Conservation (phyloP, 768 basidiomycete species). For the Lactarius tabidus region DNA sequence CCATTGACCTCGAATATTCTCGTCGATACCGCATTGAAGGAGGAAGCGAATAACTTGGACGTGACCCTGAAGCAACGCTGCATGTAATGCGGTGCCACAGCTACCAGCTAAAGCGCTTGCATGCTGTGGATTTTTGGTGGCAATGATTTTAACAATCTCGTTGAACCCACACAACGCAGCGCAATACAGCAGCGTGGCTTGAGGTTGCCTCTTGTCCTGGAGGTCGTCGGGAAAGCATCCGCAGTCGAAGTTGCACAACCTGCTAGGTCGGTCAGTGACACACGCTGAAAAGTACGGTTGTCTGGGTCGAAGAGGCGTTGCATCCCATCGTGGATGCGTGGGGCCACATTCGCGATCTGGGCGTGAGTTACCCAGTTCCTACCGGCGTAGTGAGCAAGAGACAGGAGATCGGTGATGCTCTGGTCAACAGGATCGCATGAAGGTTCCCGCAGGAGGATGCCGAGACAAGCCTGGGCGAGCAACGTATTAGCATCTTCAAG, state of each 20-base stretch:
- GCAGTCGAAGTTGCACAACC: not conserved
- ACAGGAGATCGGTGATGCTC: not conserved
- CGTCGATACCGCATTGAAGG: not conserved
- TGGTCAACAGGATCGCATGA: not conserved
- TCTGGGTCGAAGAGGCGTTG: not conserved
- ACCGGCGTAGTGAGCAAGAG: slow-evolving; percentile 1
- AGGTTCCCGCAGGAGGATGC: not conserved
- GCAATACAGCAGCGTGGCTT: not conserved
- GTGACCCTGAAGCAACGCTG: not conserved
- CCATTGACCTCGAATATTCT: not conserved
- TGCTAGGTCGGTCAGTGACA: too few species aligned
- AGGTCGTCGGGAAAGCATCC: not conserved
- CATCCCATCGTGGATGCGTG: slow-evolving; percentile 1
- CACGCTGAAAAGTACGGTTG: not conserved
- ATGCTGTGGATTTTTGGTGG: not conserved
- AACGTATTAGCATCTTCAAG: not conserved
- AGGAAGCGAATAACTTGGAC: not conserved
- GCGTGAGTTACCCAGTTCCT: slow-evolving; percentile 3
- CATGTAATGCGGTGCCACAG: not conserved
- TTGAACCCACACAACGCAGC: not conserved
- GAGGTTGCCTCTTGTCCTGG: too few species aligned
- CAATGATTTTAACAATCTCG: not conserved
- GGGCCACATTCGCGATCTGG: not conserved
- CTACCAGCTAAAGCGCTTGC: not conserved
- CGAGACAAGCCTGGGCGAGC: not conserved